These are phyloP conservation scores for Lanzia echinophila DNA, from an alignment of 2,329 filamentous ascomycete genomes.

Conservation along the genomic window DNA sequence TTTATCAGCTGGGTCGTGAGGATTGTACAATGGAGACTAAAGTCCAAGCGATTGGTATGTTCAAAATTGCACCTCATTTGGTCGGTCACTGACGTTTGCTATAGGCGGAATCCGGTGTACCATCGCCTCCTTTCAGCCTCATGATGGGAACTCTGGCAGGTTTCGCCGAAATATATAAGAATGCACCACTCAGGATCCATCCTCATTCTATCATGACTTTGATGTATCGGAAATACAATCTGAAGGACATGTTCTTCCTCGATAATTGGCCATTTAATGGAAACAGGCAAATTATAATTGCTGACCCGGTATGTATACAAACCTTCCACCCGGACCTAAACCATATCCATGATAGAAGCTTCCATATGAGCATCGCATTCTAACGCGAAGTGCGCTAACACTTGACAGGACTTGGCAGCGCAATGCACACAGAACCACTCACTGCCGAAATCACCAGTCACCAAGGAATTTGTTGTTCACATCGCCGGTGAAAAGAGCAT, in stretches of 20 bases:
- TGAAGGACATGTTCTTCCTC: slow-evolving; percentile 3
- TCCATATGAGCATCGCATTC: neutral
- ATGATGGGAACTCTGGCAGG: slow-evolving; percentile 1
- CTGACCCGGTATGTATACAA: slow-evolving; percentile 4
- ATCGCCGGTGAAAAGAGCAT: slow-evolving; percentile 13
- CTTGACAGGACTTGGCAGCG: slow-evolving; percentile 1
- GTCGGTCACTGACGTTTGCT: neutral
- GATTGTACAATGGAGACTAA: neutral
- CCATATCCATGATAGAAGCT: neutral
- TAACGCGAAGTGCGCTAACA: neutral
- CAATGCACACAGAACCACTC: slow-evolving; percentile 8
- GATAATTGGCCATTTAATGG: slow-evolving; percentile 10
- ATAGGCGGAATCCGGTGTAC: neutral
- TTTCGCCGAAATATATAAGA: slow-evolving; percentile 1
- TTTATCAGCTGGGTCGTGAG: neutral
- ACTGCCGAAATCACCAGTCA: neutral
- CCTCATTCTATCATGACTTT: slow-evolving; percentile 10
- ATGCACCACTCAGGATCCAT: slow-evolving; percentile 1
- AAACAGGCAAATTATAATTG: slow-evolving; percentile 5
- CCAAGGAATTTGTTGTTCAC: neutral
- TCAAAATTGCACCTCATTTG: neutral
- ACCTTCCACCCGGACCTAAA: too few species aligned
- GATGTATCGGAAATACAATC: slow-evolving; percentile 2
- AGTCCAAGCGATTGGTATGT: neutral
- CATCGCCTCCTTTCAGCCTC: slow-evolving; percentile 6